Evolutionary conservation across 345 rosid species (phyloP).

Genomic region (Corchorus capsularis): DNA sequence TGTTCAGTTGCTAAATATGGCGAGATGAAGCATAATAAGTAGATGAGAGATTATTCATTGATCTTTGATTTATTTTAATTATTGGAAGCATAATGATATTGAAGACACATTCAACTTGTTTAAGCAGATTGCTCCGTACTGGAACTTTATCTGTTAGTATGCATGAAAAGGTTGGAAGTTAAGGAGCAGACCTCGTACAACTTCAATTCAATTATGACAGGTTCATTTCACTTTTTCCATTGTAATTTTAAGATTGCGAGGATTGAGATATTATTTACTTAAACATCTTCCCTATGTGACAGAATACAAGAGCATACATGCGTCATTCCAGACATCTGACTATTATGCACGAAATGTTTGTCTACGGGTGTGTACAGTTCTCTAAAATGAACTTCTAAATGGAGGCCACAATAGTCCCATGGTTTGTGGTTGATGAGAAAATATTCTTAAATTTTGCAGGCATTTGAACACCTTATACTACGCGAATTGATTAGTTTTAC

Average conservation of each 20-base stretch:
- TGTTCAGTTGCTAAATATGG: neutral
- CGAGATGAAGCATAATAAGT: neutral
- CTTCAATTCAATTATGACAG: conserved; percentile 86
- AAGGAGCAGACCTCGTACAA: conserved; percentile 86
- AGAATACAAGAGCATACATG: conserved; percentile 86
- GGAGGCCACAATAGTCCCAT: neutral
- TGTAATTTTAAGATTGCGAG: neutral
- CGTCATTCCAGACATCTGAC: conserved; percentile 78
- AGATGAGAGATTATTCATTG: conserved; percentile 3
- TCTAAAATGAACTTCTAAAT: neutral
- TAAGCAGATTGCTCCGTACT: conserved; percentile 81
- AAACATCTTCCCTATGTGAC: conserved; percentile 28
- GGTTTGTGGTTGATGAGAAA: conserved; percentile 10
- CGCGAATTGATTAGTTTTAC: conserved; percentile 61
- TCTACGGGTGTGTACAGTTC: conserved; percentile 56
- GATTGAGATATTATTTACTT: conserved; percentile 7
- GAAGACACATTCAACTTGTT: conserved; percentile 7
- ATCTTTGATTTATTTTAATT: conserved; percentile 1
- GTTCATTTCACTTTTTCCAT: conserved; percentile 34
- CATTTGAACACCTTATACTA: conserved; percentile 79
- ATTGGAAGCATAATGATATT: neutral
- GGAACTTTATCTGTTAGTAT: conserved; percentile 85
- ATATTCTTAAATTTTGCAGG: conserved; percentile 48
- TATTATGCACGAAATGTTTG: conserved; percentile 67
- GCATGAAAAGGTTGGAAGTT: conserved; percentile 85